These are phyloP conservation scores for Metschnikowia anglica DNA, from an alignment of 805 yeast species.

Conservation along the genomic window DNA sequence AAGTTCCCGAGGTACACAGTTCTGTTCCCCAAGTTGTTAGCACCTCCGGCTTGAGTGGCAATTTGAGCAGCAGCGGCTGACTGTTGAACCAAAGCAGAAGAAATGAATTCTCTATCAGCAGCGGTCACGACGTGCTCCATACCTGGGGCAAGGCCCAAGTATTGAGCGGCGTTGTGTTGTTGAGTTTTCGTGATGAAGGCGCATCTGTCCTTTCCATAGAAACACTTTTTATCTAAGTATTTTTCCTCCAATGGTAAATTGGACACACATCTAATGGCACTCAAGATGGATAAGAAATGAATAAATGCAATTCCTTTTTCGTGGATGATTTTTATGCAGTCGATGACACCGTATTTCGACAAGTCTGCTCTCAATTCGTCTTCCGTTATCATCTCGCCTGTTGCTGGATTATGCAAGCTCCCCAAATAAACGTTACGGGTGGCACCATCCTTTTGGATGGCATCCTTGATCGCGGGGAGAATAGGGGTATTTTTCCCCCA, in stretches of 20 bases:
- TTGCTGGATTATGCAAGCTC: slow-evolving; percentile 60
- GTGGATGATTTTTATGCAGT: slow-evolving; percentile 72
- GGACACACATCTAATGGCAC: slow-evolving; percentile 85
- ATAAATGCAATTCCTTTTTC: slow-evolving; percentile 88
- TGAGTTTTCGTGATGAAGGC: slow-evolving; percentile 94
- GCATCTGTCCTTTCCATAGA: slow-evolving; percentile 92
- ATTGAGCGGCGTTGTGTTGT: slow-evolving; percentile 96
- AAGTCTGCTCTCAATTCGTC: slow-evolving; percentile 67
- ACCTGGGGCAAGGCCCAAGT: slow-evolving; percentile 86
- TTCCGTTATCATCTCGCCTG: slow-evolving; percentile 51
- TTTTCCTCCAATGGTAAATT: slow-evolving; percentile 64
- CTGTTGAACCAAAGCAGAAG: slow-evolving; percentile 83
- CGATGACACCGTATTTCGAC: slow-evolving; percentile 75
- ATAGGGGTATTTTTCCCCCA: slow-evolving; percentile 88
- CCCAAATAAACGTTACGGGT: slow-evolving; percentile 93
- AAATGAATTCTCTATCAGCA: slow-evolving; percentile 61
- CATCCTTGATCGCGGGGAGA: slow-evolving; percentile 68
- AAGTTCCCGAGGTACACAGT: slow-evolving; percentile 89
- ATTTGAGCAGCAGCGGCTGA: slow-evolving; percentile 98
- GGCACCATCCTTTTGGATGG: slow-evolving; percentile 83
- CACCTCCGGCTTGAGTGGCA: slow-evolving; percentile 93
- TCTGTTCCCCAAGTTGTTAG: slow-evolving; percentile 86
- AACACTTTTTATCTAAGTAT: slow-evolving; percentile 76
- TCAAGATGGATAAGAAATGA: slow-evolving; percentile 80
- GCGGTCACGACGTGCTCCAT: slow-evolving; percentile 76